A percentile compares a stretch with the other conserved stretches of the same genome.
These are phyloP conservation scores for Leccinum truebloodii DNA, from an alignment of 768 basidiomycete species.

Conservation along the genomic window DNA sequence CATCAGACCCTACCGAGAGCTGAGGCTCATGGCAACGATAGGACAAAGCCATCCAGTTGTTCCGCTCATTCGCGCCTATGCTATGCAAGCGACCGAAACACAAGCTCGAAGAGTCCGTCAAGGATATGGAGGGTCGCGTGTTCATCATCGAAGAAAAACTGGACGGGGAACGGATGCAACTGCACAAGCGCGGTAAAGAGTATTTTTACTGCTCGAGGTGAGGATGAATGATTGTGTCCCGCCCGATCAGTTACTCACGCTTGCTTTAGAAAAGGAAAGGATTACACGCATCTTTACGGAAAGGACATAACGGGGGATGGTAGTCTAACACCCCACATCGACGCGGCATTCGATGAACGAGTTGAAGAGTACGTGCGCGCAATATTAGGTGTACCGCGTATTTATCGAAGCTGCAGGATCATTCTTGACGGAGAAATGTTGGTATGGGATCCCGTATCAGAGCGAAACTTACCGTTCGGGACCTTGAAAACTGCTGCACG, in stretches of 20 bases:
- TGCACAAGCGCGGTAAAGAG: conserved; percentile 90
- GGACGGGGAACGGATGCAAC: conserved; percentile 94
- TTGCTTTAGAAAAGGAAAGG: conserved; percentile 74
- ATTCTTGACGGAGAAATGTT: conserved; percentile 98
- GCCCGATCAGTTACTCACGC: background rate
- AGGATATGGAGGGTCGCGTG: conserved; percentile 72
- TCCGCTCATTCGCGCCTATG: conserved; percentile 91
- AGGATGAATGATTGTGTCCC: conserved; percentile 1
- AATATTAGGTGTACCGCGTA: background rate
- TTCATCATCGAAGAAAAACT: conserved; percentile 98
- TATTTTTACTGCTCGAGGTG: conserved; percentile 93
- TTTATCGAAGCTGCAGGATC: conserved; percentile 51
- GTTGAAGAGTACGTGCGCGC: conserved; percentile 70
- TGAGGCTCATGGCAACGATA: conserved; percentile 32
- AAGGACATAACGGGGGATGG: conserved; percentile 71
- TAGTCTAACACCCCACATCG: conserved; percentile 87
- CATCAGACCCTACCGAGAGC: too few species aligned
- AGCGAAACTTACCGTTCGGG: conserved; percentile 89
- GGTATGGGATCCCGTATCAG: conserved; percentile 92
- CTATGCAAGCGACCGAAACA: conserved; percentile 86
- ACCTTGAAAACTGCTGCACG: conserved; percentile 90
- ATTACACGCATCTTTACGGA: conserved; percentile 91
- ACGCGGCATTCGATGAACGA: conserved; percentile 68
- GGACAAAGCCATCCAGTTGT: conserved; percentile 84
- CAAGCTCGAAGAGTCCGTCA: conserved; percentile 81